Conservation (phyloP, 805 yeast species). For the Saccharomycopsis sp. region DNA sequence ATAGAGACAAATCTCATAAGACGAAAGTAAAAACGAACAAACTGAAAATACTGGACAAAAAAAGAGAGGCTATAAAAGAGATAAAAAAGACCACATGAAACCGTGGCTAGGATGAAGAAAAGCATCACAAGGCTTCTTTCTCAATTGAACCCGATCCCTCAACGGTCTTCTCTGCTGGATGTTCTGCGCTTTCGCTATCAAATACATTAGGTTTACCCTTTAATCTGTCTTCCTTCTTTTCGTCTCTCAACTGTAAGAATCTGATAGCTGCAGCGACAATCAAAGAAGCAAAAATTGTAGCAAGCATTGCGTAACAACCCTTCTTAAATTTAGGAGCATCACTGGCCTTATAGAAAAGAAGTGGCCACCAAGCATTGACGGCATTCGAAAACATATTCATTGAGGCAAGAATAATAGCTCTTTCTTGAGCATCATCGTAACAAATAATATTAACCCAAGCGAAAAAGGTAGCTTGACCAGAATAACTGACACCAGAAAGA, state of each 20-base stretch:
- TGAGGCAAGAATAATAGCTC: constrained; percentile 58
- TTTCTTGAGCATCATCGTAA: constrained; percentile 51
- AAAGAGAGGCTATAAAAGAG: neutral
- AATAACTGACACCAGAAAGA: constrained; percentile 46
- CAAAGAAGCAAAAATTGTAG: constrained; percentile 40
- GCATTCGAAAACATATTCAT: constrained; percentile 62
- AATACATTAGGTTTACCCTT: constrained; percentile 7
- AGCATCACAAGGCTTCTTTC: neutral
- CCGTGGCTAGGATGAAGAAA: too few relatives aligned
- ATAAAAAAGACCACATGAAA: neutral
- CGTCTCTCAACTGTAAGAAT: constrained; percentile 37
- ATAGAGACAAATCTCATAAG: too few relatives aligned
- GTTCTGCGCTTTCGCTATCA: constrained; percentile 13
- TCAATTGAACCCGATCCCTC: neutral
- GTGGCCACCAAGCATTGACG: constrained; percentile 60
- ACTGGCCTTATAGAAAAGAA: constrained; percentile 46
- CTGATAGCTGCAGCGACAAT: constrained; percentile 37
- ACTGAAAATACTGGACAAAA: neutral
- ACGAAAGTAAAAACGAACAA: too few relatives aligned
- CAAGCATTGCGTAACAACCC: constrained; percentile 54
- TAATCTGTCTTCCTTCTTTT: constrained; percentile 18
- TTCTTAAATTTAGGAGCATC: constrained; percentile 44
- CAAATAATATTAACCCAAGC: constrained; percentile 61
- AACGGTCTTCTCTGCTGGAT: neutral
- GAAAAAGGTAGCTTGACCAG: constrained; percentile 55